These are phyloP conservation scores for Neofusicoccum ribis DNA, from an alignment of 2,329 filamentous ascomycete species.

Conservation along the genomic window DNA sequence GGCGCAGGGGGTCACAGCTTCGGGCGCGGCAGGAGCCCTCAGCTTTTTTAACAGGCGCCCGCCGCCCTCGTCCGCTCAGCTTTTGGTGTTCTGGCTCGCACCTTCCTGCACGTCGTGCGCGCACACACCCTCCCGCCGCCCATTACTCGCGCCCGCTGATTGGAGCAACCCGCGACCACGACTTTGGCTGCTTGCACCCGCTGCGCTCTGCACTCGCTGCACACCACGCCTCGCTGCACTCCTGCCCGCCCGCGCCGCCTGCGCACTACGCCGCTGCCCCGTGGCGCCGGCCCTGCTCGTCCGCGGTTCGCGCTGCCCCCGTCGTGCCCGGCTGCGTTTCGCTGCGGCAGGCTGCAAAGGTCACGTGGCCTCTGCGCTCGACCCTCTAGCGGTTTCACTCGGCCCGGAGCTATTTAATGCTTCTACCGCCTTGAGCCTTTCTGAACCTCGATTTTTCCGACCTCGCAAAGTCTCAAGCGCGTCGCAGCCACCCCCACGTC, in stretches of 20 bases:
- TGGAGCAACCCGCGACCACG: conserved; percentile 1
- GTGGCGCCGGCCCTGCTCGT: background rate
- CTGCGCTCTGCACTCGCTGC: conserved; percentile 1
- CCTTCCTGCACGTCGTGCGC: conserved; percentile 16
- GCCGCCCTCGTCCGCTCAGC: conserved; percentile 1
- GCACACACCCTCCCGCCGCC: conserved; percentile 15
- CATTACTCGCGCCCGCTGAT: conserved; percentile 15
- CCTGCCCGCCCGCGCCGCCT: background rate
- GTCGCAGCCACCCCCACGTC: conserved; percentile 20
- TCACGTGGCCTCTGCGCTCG: conserved; percentile 10
- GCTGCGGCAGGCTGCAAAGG: conserved; percentile 1
- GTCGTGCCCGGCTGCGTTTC: background rate
- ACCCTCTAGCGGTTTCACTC: conserved; percentile 17
- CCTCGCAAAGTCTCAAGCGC: conserved; percentile 20
- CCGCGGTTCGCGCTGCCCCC: conserved; percentile 6
- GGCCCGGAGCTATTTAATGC: conserved; percentile 20
- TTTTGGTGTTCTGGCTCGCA: conserved; percentile 19
- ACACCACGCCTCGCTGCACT: conserved; percentile 1
- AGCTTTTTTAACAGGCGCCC: conserved; percentile 13
- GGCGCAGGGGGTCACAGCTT: conserved; percentile 13
- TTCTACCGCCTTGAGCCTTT: conserved; percentile 16
- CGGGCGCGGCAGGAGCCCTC: conserved; percentile 15
- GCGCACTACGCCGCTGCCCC: background rate
- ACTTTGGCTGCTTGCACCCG: background rate
- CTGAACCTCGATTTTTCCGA: conserved; percentile 21